These are phyloP conservation scores for Cladosporium phlei DNA, from an alignment of 2,329 filamentous ascomycete species.

Conservation along the genomic window DNA sequence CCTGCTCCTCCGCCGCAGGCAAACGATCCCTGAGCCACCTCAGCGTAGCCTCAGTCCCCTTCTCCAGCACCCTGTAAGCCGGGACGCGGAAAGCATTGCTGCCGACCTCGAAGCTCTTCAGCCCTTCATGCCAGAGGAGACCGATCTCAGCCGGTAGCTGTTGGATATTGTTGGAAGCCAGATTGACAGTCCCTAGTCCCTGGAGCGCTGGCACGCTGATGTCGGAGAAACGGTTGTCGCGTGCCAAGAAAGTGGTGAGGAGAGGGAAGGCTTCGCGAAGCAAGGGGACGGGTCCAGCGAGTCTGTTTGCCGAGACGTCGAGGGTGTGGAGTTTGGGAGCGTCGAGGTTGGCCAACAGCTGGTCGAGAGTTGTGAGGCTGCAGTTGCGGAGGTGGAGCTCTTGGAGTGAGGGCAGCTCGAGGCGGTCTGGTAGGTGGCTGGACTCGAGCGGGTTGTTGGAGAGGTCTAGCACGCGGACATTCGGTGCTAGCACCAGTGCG, in stretches of 20 bases:
- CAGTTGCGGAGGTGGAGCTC: constrained; percentile 74
- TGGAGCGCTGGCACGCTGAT: constrained; percentile 63
- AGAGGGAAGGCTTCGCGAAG: constrained; percentile 65
- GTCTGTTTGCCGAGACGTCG: constrained; percentile 77
- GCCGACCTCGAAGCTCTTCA: constrained; percentile 67
- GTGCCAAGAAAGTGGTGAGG: constrained; percentile 65
- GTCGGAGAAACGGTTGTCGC: constrained; percentile 73
- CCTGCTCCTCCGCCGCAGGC: background rate
- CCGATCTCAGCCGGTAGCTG: constrained; percentile 76
- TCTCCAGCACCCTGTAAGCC: constrained; percentile 74
- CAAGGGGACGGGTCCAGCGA: constrained; percentile 61
- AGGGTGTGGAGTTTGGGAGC: constrained; percentile 72
- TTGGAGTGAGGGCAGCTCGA: constrained; percentile 62
- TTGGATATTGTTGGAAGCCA: constrained; percentile 81
- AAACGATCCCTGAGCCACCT: constrained; percentile 76
- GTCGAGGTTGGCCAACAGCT: constrained; percentile 61
- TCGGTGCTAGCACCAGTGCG: constrained; percentile 64
- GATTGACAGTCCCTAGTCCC: constrained; percentile 71
- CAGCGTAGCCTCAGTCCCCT: constrained; percentile 80
- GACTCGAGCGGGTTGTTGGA: constrained; percentile 35
- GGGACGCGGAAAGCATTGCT: constrained; percentile 88
- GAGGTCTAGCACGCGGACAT: constrained; percentile 51
- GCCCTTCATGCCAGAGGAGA: constrained; percentile 62
- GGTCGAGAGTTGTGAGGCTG: constrained; percentile 64
- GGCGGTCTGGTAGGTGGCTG: constrained; percentile 65